Evolutionary conservation across 441 rosid genomes (phyloP), one percentile per base, ranked within the genome.

Genomic region (Dalechampia spathulata): DNA sequence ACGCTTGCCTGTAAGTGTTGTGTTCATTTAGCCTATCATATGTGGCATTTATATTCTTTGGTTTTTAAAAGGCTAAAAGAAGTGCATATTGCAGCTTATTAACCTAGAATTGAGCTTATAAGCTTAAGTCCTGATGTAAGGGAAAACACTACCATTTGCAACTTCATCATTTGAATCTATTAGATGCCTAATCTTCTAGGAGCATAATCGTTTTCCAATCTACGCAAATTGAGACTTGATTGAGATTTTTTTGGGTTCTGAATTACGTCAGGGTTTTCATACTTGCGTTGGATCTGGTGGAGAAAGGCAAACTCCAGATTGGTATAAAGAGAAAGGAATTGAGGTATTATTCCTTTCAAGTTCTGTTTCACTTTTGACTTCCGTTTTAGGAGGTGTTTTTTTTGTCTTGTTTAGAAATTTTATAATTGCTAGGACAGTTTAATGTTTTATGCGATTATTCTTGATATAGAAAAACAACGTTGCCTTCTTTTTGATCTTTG

Each of bases 211-310:
- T n/a, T n/a, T n/a, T n/a, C n/a, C n/a, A n/a, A n/a, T n/a, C n/a
- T n/a, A n/a, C n/a, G n/a, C n/a, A n/a, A n/a, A n/a, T n/a, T n/a
- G n/a, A n/a, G n/a, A n/a, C n/a, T n/a, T n/a, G n/a, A n/a, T n/a
- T n/a, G n/a, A n/a, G n/a, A 30, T 52, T 60, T 37, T 30, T 15
- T 59, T 36, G 39, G 47, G 27, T 40, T 42, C 58, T 57, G 23
- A 61, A 47, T 51, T 46, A 6, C 54, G 44, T 27, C 26, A 91
- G 93, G 93, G 98, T 12, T 91, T 91, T 75, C 98, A 87, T 67
- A 91, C 98, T 52, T 86, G 98, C 70, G 96, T 91, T 73, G 95
- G 98, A 61, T 81, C 92, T 61, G 96, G 95, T 43, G 98, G 95
- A 21, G 95, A 87, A 60, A 83, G 96, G 65, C 96, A 87, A 72